phyloP scores from a whole-genome alignment of 225 moss, liverwort and hornwort species.

The Thuidium tamariscinum region DNA sequence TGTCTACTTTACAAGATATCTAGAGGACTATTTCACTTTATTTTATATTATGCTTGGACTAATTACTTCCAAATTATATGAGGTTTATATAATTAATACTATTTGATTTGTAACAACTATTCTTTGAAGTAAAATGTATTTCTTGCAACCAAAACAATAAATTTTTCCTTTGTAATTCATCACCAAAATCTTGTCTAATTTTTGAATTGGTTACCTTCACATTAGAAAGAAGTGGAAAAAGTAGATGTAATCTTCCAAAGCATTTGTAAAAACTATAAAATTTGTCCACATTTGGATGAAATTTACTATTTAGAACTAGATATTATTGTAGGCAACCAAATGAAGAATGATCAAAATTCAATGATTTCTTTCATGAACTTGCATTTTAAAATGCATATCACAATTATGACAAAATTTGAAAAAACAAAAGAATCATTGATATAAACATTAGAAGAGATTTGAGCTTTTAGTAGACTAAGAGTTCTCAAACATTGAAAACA shows the following conservation, averaged over 20 bases:
- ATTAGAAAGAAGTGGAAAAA: neutral
- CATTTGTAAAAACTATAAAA: neutral
- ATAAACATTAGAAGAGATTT: no score
- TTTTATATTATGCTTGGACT: neutral
- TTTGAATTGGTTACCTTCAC: fast-evolving
- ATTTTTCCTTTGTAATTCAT: no score
- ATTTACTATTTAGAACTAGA: fast-evolving
- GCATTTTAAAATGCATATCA: fast-evolving
- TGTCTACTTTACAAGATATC: no score
- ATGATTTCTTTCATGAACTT: neutral
- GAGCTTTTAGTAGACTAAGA: no score
- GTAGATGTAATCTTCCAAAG: fast-evolving
- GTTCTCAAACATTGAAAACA: no score
- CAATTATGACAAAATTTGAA: fast-evolving
- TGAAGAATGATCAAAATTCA: neutral
- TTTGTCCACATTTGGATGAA: no score
- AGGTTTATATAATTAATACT: neutral
- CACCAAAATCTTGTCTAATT: neutral
- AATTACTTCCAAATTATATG: fast-evolving
- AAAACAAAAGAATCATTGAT: neutral
- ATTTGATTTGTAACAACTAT: neutral
- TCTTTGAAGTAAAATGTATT: no score
- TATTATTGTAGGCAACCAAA: fast-evolving
- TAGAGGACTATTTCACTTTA: neutral
- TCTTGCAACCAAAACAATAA: fast-evolving